These are phyloP conservation scores for Pseudogymnoascus sp. DNA, from an alignment of 2,329 filamentous ascomycete genomes.

Conservation along the genomic window DNA sequence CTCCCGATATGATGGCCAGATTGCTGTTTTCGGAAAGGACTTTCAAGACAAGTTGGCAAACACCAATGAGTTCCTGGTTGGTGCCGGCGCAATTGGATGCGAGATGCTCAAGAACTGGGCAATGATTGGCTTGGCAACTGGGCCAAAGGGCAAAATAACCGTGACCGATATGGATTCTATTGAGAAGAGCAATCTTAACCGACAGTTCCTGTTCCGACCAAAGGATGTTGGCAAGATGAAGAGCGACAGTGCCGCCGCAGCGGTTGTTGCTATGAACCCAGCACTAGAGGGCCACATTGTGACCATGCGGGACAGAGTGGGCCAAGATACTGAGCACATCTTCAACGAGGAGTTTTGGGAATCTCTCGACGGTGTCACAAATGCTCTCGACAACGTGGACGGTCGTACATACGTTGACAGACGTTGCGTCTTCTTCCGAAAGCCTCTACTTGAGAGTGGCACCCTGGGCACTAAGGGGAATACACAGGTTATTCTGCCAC, in stretches of 20 bases:
- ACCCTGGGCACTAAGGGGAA: conserved; percentile 99
- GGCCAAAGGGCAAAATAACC: conserved; percentile 77
- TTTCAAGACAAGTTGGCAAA: conserved; percentile 93
- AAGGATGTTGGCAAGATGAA: conserved; percentile 94
- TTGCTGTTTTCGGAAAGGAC: conserved; percentile 88
- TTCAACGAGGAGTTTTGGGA: conserved; percentile 95
- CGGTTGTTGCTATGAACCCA: conserved; percentile 93
- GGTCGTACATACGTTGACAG: conserved; percentile 94
- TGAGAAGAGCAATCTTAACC: conserved; percentile 96
- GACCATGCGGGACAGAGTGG: conserved; percentile 80
- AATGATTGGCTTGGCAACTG: conserved; percentile 90
- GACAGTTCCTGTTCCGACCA: conserved; percentile 90
- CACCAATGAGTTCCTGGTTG: conserved; percentile 86
- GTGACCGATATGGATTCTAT: conserved; percentile 99
- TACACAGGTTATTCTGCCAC: conserved; percentile 87
- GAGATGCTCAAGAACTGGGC: conserved; percentile 99
- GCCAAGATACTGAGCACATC: conserved; percentile 81
- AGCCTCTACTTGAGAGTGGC: conserved; percentile 90
- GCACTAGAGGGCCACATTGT: conserved; percentile 81
- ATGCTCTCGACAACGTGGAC: conserved; percentile 95
- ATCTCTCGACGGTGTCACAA: conserved; percentile 81
- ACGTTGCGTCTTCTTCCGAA: conserved; percentile 96
- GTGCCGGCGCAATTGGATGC: conserved; percentile 93
- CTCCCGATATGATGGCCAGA: conserved; percentile 90
- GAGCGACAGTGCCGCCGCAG: conserved; percentile 84